Base-by-base conservation (phyloP, 2,329 filamentous ascomycete genomes). In the Hymenoscyphus occultus region DNA sequence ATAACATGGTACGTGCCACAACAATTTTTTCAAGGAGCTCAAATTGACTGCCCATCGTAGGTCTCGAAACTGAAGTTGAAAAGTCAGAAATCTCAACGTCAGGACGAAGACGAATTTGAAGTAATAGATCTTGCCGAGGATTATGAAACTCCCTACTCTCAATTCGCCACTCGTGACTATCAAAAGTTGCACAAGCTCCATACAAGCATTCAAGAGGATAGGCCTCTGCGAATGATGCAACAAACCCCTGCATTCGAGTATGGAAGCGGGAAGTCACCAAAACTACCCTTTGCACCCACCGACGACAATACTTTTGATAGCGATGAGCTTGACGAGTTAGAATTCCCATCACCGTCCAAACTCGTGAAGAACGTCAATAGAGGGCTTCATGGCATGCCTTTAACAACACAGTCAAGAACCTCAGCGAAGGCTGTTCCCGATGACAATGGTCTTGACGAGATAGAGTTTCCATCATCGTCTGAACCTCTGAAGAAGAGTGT, bases 321-420 rank as follows among this genome's bases (percentile, higher is more conserved):
- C 32, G 51, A 22, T 13, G 70, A 71, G 16, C 63, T 69, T 19
- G 64, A 65, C 51, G 78, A 76, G 59, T 77, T 77, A 10, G 76
- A 79, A 62, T 68, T 81, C 32, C 78, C 78, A 32, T 77, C 77
- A 6, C 74, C 76, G 32, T 76, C 76, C 14, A 61, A 65, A 13
- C 65, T 79, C 32, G n/a, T 19, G 28, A 35, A 35, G 35, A 35
- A 35, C 9, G 35, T 35, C 35, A 10, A 35, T 10, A 35, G 35
- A 6, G 35, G 35, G 35, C 35, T 35, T 35, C 35, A 35, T 35
- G 35, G 35, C 35, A 6, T 7, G 35, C 1, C 5, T 35, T 35
- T 10, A 35, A 35, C 5, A 35, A 6, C 35, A 35, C 35, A 35
- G 35, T 35, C 9, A 10, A 10, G 35, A 35, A 35, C 9, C 5